Evolutionary conservation across 805 yeast genomes (phyloP).

Genomic region (Candida tammaniensis): DNA sequence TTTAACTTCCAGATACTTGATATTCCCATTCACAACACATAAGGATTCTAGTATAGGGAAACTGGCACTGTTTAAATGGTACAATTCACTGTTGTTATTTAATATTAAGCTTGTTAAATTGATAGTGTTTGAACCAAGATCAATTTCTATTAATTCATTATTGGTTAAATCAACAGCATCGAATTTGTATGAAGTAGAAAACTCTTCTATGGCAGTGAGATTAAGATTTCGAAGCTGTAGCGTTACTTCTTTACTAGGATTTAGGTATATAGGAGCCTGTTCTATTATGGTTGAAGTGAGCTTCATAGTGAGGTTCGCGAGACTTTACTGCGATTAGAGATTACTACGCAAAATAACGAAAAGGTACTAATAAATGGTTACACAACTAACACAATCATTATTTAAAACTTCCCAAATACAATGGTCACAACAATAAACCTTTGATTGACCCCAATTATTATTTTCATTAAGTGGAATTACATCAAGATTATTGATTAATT

Average conservation of each 20-base stretch:
- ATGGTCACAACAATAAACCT: slow-evolving; percentile 36
- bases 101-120: slow-evolving; percentile 53
- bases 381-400: slow-evolving; percentile 12
- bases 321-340: no score
- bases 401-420: slow-evolving; percentile 45
- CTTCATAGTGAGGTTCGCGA: slow-evolving; percentile 22
- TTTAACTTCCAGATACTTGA: slow-evolving; percentile 7
- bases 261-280: slow-evolving; percentile 29
- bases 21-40: slow-evolving; percentile 10
- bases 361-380: slow-evolving; percentile 8
- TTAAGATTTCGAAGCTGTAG: slow-evolving; percentile 33
- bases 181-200: slow-evolving; percentile 26
- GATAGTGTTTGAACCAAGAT: slow-evolving; percentile 33
- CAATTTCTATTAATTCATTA: slow-evolving; percentile 61
- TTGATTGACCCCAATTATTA: slow-evolving; percentile 43
- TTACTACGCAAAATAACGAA: no score
- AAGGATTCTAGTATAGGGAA: slow-evolving; percentile 7
- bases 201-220: slow-evolving; percentile 34
- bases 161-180: slow-evolving; percentile 72
- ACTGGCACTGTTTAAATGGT: slow-evolving; percentile 4
- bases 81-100: slow-evolving; percentile 52
- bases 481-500: slow-evolving; percentile 28
- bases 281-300: slow-evolving; percentile 30
- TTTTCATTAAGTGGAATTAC: slow-evolving; percentile 15
- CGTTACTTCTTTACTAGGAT: slow-evolving; percentile 34